phyloP scores from a whole-genome alignment of 768 basidiomycete species.

The Naganishia randhawae region DNA sequence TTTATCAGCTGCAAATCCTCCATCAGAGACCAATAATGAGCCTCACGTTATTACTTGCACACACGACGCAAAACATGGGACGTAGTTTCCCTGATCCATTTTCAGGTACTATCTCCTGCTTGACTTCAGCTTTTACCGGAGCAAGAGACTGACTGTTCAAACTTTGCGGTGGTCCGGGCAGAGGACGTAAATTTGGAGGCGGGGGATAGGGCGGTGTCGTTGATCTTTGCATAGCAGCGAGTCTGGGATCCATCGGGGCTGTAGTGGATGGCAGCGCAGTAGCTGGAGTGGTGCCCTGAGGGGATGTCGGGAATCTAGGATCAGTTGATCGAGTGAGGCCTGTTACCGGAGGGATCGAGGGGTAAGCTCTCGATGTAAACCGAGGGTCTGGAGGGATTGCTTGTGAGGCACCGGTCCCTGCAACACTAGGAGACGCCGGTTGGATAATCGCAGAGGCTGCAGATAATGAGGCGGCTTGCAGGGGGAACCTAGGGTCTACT shows the following conservation, averaged over 20 bases:
- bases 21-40: slow-evolving; percentile 4
- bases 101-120: neutral
- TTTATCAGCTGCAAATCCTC: slow-evolving; percentile 5
- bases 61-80: slow-evolving; percentile 93
- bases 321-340: slow-evolving; percentile 1
- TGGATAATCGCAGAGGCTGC: neutral
- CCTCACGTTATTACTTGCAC: slow-evolving; percentile 94
- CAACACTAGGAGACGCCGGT: neutral
- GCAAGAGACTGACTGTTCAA: neutral
- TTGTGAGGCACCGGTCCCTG: neutral
- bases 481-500: neutral
- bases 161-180: slow-evolving; percentile 2
- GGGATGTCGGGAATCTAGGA: slow-evolving; percentile 3
- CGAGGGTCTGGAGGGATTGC: neutral
- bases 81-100: slow-evolving; percentile 44
- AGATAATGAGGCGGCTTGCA: neutral
- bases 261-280: neutral
- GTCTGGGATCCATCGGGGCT: slow-evolving; percentile 4
- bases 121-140: neutral
- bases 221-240: neutral
- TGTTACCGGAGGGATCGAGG: neutral
- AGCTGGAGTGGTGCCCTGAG: neutral
- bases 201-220: slow-evolving; percentile 16
- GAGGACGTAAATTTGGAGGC: neutral
- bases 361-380: neutral